A percentile compares a stretch with the other conserved stretches of the same genome.
phyloP scores from a whole-genome alignment of 2,329 filamentous ascomycete genomes.

The Penicillium sp. region DNA sequence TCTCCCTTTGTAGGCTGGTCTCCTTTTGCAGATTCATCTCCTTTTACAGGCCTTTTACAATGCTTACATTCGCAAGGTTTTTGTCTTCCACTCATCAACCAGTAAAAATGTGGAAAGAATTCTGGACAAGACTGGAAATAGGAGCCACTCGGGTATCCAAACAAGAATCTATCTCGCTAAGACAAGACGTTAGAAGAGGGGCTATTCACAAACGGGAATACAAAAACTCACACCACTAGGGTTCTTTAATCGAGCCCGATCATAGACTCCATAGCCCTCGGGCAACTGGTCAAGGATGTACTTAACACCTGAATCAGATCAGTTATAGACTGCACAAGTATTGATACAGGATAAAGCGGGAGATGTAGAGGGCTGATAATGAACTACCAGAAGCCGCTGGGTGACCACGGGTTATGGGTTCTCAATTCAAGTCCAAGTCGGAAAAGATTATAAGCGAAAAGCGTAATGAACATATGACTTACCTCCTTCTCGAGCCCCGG shows the following conservation, averaged over 20 bases:
- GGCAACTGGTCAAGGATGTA: constrained; percentile 58
- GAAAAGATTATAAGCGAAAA: background rate
- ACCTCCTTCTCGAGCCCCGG: constrained; percentile 41
- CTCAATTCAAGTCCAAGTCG: background rate
- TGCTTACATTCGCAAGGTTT: constrained; percentile 52
- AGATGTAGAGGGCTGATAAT: background rate
- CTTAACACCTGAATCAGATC: constrained; percentile 34
- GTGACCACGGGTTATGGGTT: background rate
- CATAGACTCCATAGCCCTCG: constrained; percentile 54
- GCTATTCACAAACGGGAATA: background rate
- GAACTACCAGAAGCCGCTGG: background rate
- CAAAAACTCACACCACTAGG: constrained; percentile 31
- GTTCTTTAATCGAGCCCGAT: constrained; percentile 45
- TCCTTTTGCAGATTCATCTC: background rate
- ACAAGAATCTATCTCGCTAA: constrained; percentile 57
- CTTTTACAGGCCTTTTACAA: constrained; percentile 34
- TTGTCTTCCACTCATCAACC: constrained; percentile 52
- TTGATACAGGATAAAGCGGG: background rate
- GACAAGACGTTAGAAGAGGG: background rate
- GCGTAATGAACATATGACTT: constrained; percentile 13
- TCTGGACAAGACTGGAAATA: constrained; percentile 55
- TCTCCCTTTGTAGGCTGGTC: background rate
- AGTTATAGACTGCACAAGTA: background rate
- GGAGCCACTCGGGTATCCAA: constrained; percentile 54
- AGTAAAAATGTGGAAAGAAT: constrained; percentile 59